Conservation (phyloP, 768 basidiomycete species). For the Auriculariales sp. region DNA sequence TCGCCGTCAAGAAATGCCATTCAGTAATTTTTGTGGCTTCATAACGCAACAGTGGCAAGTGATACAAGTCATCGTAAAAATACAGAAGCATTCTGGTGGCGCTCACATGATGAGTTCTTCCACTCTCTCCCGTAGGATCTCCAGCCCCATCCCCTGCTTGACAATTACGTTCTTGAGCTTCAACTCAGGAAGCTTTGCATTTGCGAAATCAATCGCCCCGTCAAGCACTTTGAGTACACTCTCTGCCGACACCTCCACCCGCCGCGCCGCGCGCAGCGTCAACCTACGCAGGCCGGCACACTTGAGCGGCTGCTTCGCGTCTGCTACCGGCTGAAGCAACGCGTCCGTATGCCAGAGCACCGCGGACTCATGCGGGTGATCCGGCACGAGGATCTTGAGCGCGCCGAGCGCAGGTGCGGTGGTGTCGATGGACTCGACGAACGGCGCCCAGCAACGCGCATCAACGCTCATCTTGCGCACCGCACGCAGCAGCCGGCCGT, state of each 20-base stretch:
- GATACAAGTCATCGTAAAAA: too few relatives aligned
- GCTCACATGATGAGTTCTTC: background rate
- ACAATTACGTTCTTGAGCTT: background rate
- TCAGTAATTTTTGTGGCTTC: too few relatives aligned
- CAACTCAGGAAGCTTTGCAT: background rate
- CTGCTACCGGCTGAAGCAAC: background rate
- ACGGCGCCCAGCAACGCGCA: background rate
- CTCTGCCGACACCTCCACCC: background rate
- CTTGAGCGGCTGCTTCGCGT: background rate
- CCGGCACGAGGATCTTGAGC: background rate
- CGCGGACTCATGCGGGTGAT: background rate
- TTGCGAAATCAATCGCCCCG: background rate
- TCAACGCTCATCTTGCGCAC: background rate
- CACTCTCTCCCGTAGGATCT: background rate
- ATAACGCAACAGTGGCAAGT: too few relatives aligned
- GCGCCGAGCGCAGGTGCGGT: background rate
- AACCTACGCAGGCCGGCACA: background rate
- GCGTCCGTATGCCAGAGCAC: background rate
- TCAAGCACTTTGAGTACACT: background rate
- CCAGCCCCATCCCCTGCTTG: background rate
- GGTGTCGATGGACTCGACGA: background rate
- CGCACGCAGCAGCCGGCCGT: background rate
- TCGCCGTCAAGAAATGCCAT: too few relatives aligned
- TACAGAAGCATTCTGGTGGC: too few relatives aligned
- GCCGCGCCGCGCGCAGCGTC: background rate